Conservation (phyloP, 371 early-diverging fungal genomes). For the Funneliformis caledonium region DNA sequence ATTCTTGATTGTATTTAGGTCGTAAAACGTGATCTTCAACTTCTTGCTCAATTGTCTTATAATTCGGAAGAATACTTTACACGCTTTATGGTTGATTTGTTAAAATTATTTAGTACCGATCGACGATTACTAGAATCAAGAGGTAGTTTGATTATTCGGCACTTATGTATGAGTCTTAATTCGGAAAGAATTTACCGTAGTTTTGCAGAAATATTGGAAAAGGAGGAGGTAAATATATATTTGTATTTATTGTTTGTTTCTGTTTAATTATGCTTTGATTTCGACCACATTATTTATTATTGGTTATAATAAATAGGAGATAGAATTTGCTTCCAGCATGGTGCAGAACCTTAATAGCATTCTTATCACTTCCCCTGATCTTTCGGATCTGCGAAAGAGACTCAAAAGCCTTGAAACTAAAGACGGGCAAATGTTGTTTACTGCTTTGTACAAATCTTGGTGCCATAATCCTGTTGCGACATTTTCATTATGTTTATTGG, state of each 20-base stretch:
- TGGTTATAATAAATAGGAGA: conserved; percentile 52
- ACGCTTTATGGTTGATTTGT: conserved; percentile 77
- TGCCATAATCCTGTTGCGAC: conserved; percentile 89
- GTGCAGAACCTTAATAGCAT: conserved; percentile 92
- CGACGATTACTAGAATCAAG: conserved; percentile 82
- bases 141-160: conserved; percentile 87
- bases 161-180: conserved; percentile 82
- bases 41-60: conserved; percentile 91
- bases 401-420: conserved; percentile 71
- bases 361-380: conserved; percentile 88
- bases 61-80: conserved; percentile 80
- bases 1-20: conserved; percentile 53
- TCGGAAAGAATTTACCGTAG: conserved; percentile 85
- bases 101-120: conserved; percentile 86
- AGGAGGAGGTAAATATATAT: conserved; percentile 59
- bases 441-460: conserved; percentile 85
- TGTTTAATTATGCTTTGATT: background rate
- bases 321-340: conserved; percentile 91
- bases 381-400: conserved; percentile 74
- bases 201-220: conserved; percentile 81
- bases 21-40: conserved; percentile 82
- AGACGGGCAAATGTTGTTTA: conserved; percentile 76
- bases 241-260: background rate
- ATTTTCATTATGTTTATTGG: conserved; percentile 85
- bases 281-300: background rate